Conservation (phyloP, 2,329 filamentous ascomycete genomes). For the Colletotrichum somersetense region DNA sequence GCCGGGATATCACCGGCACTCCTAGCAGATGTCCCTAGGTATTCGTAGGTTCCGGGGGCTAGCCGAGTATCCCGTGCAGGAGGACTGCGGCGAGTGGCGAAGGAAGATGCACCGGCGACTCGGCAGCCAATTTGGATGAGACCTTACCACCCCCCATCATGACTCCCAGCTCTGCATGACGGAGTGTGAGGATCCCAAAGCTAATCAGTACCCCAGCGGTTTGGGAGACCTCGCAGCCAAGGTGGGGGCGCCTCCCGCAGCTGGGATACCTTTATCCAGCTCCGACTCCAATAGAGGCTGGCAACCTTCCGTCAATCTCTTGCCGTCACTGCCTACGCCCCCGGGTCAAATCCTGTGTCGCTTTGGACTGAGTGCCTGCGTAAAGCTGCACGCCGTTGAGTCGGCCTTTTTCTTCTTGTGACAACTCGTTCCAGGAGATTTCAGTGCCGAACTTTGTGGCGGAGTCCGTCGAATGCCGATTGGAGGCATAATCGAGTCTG, state of each 20-base stretch:
- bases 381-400: not conserved
- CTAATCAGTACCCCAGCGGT: not conserved
- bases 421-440: not conserved
- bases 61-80: not conserved
- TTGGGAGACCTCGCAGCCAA: constrained; percentile 13
- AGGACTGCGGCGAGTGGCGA: not conserved
- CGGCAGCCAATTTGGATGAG: constrained; percentile 8
- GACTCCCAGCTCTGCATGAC: constrained; percentile 7
- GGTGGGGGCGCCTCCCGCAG: constrained; percentile 3
- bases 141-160: not conserved
- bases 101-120: not conserved
- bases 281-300: constrained; percentile 7
- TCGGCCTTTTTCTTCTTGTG: not conserved
- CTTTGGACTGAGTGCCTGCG: not conserved
- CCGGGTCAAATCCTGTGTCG: not conserved
- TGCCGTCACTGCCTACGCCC: not conserved
- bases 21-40: not conserved
- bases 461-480: not conserved
- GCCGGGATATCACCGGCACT: not conserved
- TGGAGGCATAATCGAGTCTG: not conserved
- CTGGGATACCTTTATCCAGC: constrained; percentile 2
- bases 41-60: not conserved
- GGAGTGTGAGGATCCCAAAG: not conserved
- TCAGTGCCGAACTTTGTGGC: not conserved
- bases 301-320: not conserved